Percentiles rank a stretch among this genome's conserved stretches.
phyloP scores from a whole-genome alignment of 768 basidiomycete species.

The Leccinum ochraceum region DNA sequence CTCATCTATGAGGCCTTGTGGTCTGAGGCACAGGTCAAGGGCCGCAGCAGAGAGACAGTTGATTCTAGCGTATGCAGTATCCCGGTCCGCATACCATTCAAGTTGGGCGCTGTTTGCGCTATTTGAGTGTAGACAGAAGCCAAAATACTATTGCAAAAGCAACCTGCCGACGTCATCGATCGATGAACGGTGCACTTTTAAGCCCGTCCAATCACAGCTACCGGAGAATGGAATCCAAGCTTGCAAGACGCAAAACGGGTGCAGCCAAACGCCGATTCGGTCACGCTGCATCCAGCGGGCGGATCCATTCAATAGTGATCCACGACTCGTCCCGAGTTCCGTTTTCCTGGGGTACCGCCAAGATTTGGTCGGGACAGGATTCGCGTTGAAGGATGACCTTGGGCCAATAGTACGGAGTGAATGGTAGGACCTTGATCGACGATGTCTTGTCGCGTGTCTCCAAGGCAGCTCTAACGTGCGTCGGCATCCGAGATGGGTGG shows the following conservation, averaged over 20 bases:
- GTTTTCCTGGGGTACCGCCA: slow-evolving; percentile 23
- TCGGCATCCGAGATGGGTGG: slow-evolving; percentile 44
- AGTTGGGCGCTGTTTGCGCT: too few species aligned
- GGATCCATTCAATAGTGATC: slow-evolving; percentile 46
- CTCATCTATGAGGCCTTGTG: too few species aligned
- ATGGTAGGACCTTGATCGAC: slow-evolving; percentile 38
- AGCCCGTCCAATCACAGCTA: too few species aligned
- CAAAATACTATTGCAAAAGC: too few species aligned
- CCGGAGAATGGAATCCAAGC: too few species aligned
- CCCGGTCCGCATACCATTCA: too few species aligned
- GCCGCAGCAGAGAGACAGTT: too few species aligned
- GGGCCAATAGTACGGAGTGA: slow-evolving; percentile 51
- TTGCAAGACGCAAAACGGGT: not conserved
- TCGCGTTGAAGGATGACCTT: slow-evolving; percentile 37
- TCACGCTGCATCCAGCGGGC: slow-evolving; percentile 36
- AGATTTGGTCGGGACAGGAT: slow-evolving; percentile 20
- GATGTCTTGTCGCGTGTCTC: slow-evolving; percentile 16
- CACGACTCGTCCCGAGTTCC: slow-evolving; percentile 34
- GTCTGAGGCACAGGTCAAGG: too few species aligned
- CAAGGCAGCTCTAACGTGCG: slow-evolving; percentile 34
- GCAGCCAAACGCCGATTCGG: not conserved
- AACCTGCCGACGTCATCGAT: too few species aligned
- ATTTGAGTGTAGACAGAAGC: too few species aligned
- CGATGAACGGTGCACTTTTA: too few species aligned
- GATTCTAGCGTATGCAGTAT: too few species aligned